Conservation (phyloP, 345 rosid genomes). For the Brassica rapa region DNA sequence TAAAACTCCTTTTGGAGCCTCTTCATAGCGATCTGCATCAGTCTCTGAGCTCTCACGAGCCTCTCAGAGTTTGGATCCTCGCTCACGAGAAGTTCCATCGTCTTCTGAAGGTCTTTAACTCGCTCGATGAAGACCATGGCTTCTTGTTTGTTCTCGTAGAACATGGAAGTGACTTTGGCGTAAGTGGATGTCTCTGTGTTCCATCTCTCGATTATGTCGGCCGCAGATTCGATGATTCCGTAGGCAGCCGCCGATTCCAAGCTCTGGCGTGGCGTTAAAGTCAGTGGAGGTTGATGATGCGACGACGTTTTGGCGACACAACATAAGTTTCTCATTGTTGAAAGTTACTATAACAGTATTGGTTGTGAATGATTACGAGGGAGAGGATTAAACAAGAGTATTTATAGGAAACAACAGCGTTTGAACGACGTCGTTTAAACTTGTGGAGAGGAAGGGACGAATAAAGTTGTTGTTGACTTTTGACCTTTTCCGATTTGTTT, state of each 20-base stretch:
- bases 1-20: constrained; percentile 77
- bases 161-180: constrained; percentile 51
- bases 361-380: background rate
- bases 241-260: constrained; percentile 35
- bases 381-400: background rate
- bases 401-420: constrained; percentile 16
- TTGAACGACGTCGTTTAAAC: constrained; percentile 5
- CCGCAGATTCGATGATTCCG: constrained; percentile 47
- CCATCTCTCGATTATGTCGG: constrained; percentile 55
- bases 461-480: constrained; percentile 23
- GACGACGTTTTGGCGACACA: constrained; percentile 41
- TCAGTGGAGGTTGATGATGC: constrained; percentile 5
- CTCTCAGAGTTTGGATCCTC: constrained; percentile 44
- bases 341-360: no score
- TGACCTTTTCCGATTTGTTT: background rate
- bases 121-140: constrained; percentile 59
- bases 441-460: constrained; percentile 16
- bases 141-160: constrained; percentile 55
- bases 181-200: constrained; percentile 46
- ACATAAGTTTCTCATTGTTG: constrained; percentile 43
- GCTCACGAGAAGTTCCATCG: constrained; percentile 50
- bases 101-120: constrained; percentile 53
- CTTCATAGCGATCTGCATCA: constrained; percentile 72
- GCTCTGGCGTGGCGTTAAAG: constrained; percentile 36
- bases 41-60: constrained; percentile 51